These are phyloP conservation scores for Cynara cardunculus DNA, from an alignment of 129 eudicot species.

Conservation along the genomic window DNA sequence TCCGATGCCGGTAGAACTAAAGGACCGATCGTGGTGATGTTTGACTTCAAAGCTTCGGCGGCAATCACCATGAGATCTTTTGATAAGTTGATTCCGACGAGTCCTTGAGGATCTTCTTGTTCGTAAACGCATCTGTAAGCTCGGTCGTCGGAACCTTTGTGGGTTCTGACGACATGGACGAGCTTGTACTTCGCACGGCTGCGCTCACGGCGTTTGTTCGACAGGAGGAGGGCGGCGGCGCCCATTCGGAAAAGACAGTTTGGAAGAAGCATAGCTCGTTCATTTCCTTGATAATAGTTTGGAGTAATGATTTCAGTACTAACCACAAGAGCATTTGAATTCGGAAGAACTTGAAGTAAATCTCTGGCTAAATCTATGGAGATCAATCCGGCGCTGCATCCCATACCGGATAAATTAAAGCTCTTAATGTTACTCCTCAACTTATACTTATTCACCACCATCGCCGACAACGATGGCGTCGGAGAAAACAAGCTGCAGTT, in stretches of 20 bases:
- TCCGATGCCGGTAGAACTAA: slow-evolving; percentile 63
- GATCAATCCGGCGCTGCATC: slow-evolving; percentile 71
- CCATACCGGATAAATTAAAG: slow-evolving; percentile 76
- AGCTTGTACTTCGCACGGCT: slow-evolving; percentile 56
- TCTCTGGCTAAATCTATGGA: slow-evolving; percentile 69
- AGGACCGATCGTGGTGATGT: slow-evolving; percentile 71
- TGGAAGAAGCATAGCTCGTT: slow-evolving; percentile 76
- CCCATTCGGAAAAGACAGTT: slow-evolving; percentile 80
- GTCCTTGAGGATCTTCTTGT: slow-evolving; percentile 65
- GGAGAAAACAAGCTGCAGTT: slow-evolving; percentile 81
- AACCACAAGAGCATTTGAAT: slow-evolving; percentile 50
- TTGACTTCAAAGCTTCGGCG: slow-evolving; percentile 58
- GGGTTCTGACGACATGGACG: slow-evolving; percentile 67
- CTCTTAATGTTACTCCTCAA: slow-evolving; percentile 65
- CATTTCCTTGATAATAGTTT: slow-evolving; percentile 64
- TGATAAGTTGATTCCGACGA: slow-evolving; percentile 60
- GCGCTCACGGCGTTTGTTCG: slow-evolving; percentile 47
- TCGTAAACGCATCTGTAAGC: slow-evolving; percentile 60
- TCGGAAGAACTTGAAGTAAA: slow-evolving; percentile 60
- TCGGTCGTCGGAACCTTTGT: slow-evolving; percentile 64
- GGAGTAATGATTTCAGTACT: slow-evolving; percentile 76
- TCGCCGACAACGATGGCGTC: slow-evolving; percentile 66
- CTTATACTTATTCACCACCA: slow-evolving; percentile 78
- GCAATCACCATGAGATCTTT: slow-evolving; percentile 78
- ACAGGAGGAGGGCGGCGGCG: slow-evolving; percentile 53